Base-by-base conservation (phyloP, 2,329 filamentous ascomycete species). In the Colletotrichum sp. region DNA sequence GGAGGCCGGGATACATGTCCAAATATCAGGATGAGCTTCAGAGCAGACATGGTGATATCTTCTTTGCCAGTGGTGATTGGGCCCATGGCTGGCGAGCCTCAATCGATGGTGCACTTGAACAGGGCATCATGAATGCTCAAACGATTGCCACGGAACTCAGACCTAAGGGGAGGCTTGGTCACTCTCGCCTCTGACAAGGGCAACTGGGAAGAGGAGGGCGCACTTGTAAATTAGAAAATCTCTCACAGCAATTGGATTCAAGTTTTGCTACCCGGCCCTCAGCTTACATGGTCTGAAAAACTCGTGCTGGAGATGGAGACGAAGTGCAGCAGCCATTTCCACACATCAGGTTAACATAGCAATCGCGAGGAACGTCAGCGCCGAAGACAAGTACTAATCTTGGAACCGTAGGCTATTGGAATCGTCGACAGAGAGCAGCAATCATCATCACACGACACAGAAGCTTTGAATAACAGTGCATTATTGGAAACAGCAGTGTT, bases 71-170 rank as follows among this genome's bases (percentile, higher is more conserved):
- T 13, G 77, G 79, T 0, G 81, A 82, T 36, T 82, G 80, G 80
- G 80, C 81, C 12, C 68, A 77, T 36, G 81, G 81, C 2, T 83
- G 80, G 80, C 61, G 80, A 61, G 78, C 75, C 1, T 80, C 79
- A 24, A 82, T 83, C 26, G 81, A 83, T 18, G 81, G 81, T 18
- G 81, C 81, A 2, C 77, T 83, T 21, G 81, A 83, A 67, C 80
- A 79, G 32, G 79, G 79, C 3, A 63, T 65, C 34, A 24, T 76
- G 3, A 74, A 75, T 68, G 78, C 78, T 12, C 26, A 73, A 13
- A 28, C 32, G 15, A 67, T 64, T 18, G 30, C 60, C 28, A 26
- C 16, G 18, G 60, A 64, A 30, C 60, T 64, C 32, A 64, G 52
- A 57, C 21, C 39, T 0, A 43, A 43, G 39, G 39, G 39, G 39